phyloP scores from a whole-genome alignment of 371 early-diverging fungal genomes.

The Mucor ambiguus region DNA sequence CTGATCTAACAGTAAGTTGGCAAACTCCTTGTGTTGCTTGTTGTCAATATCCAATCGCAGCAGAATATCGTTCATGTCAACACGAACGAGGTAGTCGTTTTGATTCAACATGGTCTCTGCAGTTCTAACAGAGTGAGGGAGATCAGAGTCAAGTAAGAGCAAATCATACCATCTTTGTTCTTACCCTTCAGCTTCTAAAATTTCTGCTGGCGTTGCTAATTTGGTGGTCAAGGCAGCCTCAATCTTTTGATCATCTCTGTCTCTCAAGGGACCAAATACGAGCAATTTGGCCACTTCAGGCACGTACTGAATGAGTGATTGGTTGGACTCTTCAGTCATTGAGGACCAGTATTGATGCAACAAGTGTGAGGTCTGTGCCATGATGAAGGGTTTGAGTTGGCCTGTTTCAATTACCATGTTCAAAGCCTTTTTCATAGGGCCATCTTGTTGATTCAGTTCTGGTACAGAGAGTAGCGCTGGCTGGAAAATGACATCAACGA shows the following conservation, averaged over 20 bases:
- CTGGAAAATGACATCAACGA: constrained; percentile 43
- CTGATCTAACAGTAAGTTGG: constrained; percentile 31
- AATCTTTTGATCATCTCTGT: constrained; percentile 58
- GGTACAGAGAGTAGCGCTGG: constrained; percentile 31
- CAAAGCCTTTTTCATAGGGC: constrained; percentile 46
- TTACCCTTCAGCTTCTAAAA: constrained; percentile 45
- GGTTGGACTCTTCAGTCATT: constrained; percentile 28
- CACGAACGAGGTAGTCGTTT: constrained; percentile 62
- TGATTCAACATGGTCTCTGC: constrained; percentile 36
- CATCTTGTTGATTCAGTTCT: constrained; percentile 37
- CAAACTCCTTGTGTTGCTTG: constrained; percentile 34
- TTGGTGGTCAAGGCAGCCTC: constrained; percentile 56
- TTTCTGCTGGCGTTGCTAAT: constrained; percentile 25
- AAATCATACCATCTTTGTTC: no score
- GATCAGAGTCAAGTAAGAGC: neutral
- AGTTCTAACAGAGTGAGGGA: constrained; percentile 24
- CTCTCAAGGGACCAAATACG: constrained; percentile 59
- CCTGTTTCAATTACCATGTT: constrained; percentile 37
- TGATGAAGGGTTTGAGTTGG: constrained; percentile 42
- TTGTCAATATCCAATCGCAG: constrained; percentile 41
- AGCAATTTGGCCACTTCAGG: constrained; percentile 43
- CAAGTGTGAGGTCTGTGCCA: constrained; percentile 32
- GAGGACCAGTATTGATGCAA: constrained; percentile 43
- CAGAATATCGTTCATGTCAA: constrained; percentile 55
- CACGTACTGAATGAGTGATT: constrained; percentile 43